Conservation (phyloP, 441 rosid genomes). For the Corymbia calophylla region DNA sequence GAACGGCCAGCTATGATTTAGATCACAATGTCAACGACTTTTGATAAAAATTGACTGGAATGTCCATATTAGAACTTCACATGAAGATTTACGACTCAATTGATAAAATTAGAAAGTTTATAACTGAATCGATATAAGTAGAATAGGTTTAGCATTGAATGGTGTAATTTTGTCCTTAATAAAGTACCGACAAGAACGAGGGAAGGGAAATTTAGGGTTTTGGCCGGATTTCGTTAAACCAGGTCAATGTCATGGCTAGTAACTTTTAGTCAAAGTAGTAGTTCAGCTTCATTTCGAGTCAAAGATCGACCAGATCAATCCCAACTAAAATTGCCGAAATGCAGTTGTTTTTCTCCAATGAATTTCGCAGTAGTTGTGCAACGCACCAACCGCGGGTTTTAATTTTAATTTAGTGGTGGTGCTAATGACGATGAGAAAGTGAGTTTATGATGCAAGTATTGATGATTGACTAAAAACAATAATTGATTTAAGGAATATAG, state of each 20-base stretch:
- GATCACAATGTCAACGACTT: accelerated
- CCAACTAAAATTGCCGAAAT: not conserved
- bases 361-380: not conserved
- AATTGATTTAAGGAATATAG: not conserved
- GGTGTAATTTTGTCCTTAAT: not conserved
- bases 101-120: not conserved
- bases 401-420: not conserved
- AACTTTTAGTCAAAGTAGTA: not conserved
- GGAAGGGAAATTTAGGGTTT: not conserved
- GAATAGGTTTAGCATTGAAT: not conserved
- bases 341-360: not conserved
- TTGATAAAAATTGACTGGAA: not conserved
- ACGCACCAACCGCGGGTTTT: not conserved
- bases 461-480: not conserved
- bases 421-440: not conserved
- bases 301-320: not conserved
- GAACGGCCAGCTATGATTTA: accelerated
- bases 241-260: not conserved
- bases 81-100: accelerated
- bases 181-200: not conserved
- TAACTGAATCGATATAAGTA: accelerated
- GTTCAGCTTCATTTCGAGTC: not conserved
- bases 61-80: accelerated
- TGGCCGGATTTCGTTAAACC: not conserved
- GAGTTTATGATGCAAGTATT: not conserved